Evolutionary conservation across 2,329 filamentous ascomycete species (phyloP).

Genomic region (Scytalidium sp.): DNA sequence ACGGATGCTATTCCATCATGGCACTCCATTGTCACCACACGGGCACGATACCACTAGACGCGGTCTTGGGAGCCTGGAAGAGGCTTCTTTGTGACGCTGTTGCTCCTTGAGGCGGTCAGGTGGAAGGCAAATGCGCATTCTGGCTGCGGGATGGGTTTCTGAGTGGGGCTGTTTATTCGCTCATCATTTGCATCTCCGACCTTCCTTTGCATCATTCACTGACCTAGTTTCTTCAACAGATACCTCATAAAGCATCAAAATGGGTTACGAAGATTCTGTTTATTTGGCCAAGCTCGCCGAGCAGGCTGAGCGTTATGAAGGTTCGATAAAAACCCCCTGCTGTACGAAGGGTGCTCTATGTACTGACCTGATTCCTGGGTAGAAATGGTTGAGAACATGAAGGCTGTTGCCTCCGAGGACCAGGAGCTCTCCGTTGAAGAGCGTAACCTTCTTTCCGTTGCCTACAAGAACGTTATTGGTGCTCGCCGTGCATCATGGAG

Average conservation of each 20-base stretch:
- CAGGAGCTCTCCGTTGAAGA: conserved; percentile 86
- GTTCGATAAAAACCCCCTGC: conserved; percentile 51
- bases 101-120: too few species aligned
- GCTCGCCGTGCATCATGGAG: conserved; percentile 96
- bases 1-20: background rate
- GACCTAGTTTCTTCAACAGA: background rate
- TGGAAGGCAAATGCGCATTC: too few species aligned
- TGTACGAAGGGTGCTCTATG: conserved; percentile 2
- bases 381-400: conserved; percentile 99
- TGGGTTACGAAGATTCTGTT: conserved; percentile 99
- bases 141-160: background rate
- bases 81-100: too few species aligned
- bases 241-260: conserved; percentile 51
- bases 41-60: too few species aligned
- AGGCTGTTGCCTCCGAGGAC: conserved; percentile 88
- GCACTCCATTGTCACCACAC: too few species aligned
- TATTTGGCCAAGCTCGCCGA: conserved; percentile 99
- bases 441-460: conserved; percentile 94
- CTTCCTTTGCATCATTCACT: background rate
- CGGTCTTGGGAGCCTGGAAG: too few species aligned
- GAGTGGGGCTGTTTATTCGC: background rate
- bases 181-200: background rate
- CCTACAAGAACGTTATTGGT: conserved; percentile 99
- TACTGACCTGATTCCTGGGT: conserved; percentile 22
- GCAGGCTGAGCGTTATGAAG: conserved; percentile 99